Base-by-base conservation (phyloP, 768 basidiomycete species). In the Termitomyces sp. region DNA sequence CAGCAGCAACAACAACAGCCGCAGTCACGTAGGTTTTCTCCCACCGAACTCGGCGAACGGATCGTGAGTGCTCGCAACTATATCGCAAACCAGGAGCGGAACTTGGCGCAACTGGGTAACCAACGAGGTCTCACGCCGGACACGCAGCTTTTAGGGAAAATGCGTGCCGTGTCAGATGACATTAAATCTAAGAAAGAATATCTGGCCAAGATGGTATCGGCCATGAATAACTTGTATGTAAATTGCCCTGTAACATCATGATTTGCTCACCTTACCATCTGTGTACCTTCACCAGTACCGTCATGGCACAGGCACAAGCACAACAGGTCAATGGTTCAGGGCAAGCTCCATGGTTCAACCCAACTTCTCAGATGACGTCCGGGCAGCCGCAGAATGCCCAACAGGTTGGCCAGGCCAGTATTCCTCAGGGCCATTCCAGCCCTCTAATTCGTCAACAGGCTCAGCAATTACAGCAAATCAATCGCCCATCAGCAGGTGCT, bases 101-200 rank as follows among this genome's bases (percentile, higher is more conserved):
- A 25, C 27, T 27, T 66, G 23, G 3, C n/a, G 9, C 57, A 57
- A 14, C 4, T 62, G 16, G 54, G 37, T 31, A 52, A 21, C 16
- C 58, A 59, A 29, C 59, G 50, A 14, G 54, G 54, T n/a, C 48
- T 45, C 6, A 16, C 54, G 37, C 57, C 61, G 9, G 71, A 71
- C 29, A 59, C 62, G 12, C 29, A 57, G 34, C 59, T 63, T 14
- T 25, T 67, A 35, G 56, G 52, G n/a, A 68, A 66, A 56, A 65
- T 67, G 54, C 62, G 61, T 1, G 16, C 10, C 19, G 5, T 68
- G 17, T 57, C 64, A n/a, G 53, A 54, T 5, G 74, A 77, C 2
- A 59, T 73, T 17, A 62, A 62, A 43, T 48, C 27, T 27, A 73
- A 72, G 60, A 79, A 73, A 68, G 81, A 83, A 0, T 51, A 73